Evolutionary conservation across 441 rosid genomes (phyloP), one percentile per base, ranked within the genome.

Genomic region (Erodium texanum): DNA sequence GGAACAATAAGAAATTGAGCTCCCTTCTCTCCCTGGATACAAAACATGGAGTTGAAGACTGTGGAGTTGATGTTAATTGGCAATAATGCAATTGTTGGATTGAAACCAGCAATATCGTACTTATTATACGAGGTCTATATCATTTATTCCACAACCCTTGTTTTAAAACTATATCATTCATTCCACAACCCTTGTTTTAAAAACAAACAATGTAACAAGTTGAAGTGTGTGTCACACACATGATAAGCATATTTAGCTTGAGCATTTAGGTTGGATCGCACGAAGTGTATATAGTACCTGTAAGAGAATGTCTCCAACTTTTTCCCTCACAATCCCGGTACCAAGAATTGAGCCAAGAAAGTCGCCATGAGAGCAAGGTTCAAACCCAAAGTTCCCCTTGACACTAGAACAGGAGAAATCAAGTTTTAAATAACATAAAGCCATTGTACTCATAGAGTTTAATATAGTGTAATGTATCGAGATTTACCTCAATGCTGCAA

Each of bases 321-420:
- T 90, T 24, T 86, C 96, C 75, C 96, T 82, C 15, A 85, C 80
- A 73, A 93, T 87, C 66, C 96, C 97, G 9, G 93, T 84, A 65
- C 94, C 96, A 73, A 93, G 89, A 85, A 93, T 85, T 48, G 98
- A 72, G 8, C 97, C 97, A 74, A 90, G 97, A 78, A 89, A 90
- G 81, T 93, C 94, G 70, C 94, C 94, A 71, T 93, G 96, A 78
- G 92, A 86, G 80, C 89, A 90, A n/a, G 86, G 79, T 74, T 86
- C 84, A 71, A 89, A 89, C 65, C 81, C 81, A 68, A 93, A 90
- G 78, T 84, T 86, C 65, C 97, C 98, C 65, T 90, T 70, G 71
- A 89, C 81, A 74, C 97, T 93, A 81, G 29, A 73, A 69, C 62
- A 67, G 20, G 23, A 65, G 43, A 27, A 77, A 27, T 43, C 65